Base-by-base conservation (phyloP, 345 rosid genomes). In the Acer saccharum region DNA sequence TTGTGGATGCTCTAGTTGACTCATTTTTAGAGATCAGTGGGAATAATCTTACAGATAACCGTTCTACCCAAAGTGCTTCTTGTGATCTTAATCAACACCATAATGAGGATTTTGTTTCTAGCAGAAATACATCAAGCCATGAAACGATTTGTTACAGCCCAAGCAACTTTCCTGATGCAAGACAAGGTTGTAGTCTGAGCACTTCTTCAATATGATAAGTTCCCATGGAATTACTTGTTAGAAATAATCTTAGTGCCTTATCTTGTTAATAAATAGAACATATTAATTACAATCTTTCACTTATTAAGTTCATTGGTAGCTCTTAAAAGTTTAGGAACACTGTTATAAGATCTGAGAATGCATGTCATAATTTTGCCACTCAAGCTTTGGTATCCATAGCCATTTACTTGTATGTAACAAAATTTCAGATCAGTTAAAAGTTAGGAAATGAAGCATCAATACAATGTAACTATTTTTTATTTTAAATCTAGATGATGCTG, bases 151-250 rank as follows among this genome's bases (percentile, higher is more conserved):
- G 81, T 69, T 87, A 81, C 82, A 88, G 85, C 86, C 94, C 96
- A 79, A 90, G 85, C 84, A 81, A 85, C 84, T 92, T 87, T 77
- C 96, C 99, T 63, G 88, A 90, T 77, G 98, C 98, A 75, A 89
- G 79, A 82, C 94, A 92, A 90, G 99, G 98, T 95, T 77, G 64
- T 69, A 23, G 16, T 61, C 64, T 52, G 55, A 55, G 58, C 68
- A 14, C 71, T 76, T 72, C n/a, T 72, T 29, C 61, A 64, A 63
- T 61, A 20, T 69, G 21, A n/a, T 50, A 64, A 57, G 43, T 35
- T 39, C 32, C 39, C 7, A 8, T 12, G 39, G 21, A 58, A 69
- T 77, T 69, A 46, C 7, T 23, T 68, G 21, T 73, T 44, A 29
- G 35, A 16, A 7, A 46, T 35, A 35, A 72, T 69, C 68, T 64